phyloP scores from a whole-genome alignment of 345 rosid genomes.

The Corchorus capsularis region DNA sequence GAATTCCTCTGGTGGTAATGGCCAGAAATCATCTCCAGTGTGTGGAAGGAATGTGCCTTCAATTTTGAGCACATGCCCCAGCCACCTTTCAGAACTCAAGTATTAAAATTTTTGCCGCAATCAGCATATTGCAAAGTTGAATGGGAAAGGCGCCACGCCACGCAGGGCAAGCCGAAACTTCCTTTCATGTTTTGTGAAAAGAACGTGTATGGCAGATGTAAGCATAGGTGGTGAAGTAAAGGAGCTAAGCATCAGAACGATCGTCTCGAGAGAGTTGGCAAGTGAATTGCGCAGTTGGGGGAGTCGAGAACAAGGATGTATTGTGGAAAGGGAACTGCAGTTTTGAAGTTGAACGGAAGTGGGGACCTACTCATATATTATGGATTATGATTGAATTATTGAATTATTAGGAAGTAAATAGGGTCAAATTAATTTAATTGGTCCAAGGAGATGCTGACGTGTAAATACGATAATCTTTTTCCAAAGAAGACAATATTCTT shows the following conservation, averaged over 20 bases:
- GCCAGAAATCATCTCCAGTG: constrained; percentile 53
- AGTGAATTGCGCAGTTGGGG: neutral
- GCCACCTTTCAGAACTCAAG: constrained; percentile 55
- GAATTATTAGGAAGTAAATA: neutral
- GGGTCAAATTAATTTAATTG: constrained; percentile 13
- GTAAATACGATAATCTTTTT: constrained; percentile 11
- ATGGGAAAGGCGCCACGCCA: neutral
- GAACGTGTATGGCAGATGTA: constrained; percentile 12
- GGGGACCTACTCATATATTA: constrained; percentile 10
- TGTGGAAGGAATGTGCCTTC: constrained; percentile 65
- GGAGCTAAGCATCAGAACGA: neutral
- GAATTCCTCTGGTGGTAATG: constrained; percentile 36
- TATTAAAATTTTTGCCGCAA: constrained; percentile 28
- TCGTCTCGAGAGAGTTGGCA: neutral
- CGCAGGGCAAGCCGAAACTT: neutral
- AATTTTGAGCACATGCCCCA: constrained; percentile 43
- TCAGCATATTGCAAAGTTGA: neutral
- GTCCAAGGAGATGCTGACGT: constrained; percentile 10
- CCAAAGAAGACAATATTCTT: constrained; percentile 8
- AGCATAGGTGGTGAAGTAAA: neutral
- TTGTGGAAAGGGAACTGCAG: neutral
- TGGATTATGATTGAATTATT: neutral
- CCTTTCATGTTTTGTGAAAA: neutral
- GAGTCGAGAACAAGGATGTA: neutral
- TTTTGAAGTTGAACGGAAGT: constrained; percentile 4